phyloP scores from a whole-genome alignment of 164 flowering plant species.

The Magnolia changhungtana region DNA sequence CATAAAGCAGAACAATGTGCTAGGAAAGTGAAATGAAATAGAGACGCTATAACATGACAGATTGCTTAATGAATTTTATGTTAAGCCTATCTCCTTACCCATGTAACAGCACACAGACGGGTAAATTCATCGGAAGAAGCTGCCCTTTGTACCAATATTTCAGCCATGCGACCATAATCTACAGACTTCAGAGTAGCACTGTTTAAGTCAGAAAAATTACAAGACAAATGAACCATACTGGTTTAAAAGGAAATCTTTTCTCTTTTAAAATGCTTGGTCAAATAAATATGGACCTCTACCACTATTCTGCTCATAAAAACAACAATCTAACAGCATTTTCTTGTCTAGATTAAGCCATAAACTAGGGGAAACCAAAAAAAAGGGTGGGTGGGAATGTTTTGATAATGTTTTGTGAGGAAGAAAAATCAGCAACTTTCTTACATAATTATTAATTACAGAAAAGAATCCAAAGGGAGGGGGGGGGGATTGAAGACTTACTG shows the following conservation, averaged over 20 bases:
- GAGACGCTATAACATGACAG: not conserved
- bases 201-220: conserved; percentile 47
- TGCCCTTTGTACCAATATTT: conserved; percentile 93
- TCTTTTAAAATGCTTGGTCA: not conserved
- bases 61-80: not conserved
- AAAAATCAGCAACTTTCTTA: too few relatives aligned
- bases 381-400: too few relatives aligned
- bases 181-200: conserved; percentile 87
- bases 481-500: conserved; percentile 50
- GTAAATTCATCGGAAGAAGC: conserved; percentile 89
- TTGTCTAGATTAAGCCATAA: not conserved
- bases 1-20: not conserved
- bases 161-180: conserved; percentile 99
- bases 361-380: too few relatives aligned
- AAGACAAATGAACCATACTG: conserved; percentile 3
- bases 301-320: not conserved
- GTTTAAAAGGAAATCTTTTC: not conserved
- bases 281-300: not conserved
- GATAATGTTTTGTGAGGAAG: too few relatives aligned
- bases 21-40: not conserved
- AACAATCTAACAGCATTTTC: not conserved
- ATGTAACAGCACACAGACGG: conserved; percentile 83
- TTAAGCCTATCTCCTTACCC: conserved; percentile 52
- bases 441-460: too few relatives aligned
- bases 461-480: too few relatives aligned